Percentiles rank a stretch among this genome's conserved stretches.
phyloP scores from a whole-genome alignment of 2,329 filamentous ascomycete genomes.

The Verruconis gallopava region DNA sequence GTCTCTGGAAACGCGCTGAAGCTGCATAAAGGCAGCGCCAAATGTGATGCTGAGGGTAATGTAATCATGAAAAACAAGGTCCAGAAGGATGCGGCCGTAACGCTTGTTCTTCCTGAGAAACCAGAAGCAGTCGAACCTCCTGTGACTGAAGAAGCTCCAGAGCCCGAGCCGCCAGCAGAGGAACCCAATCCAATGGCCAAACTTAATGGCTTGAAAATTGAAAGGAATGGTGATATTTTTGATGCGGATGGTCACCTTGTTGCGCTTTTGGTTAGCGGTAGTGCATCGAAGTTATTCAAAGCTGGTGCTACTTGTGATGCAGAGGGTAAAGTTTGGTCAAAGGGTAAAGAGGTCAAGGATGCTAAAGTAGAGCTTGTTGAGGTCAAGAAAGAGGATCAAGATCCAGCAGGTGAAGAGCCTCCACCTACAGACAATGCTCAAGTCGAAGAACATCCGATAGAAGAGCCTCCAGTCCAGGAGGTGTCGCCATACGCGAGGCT shows the following conservation, averaged over 20 bases:
- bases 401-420: conserved; percentile 9
- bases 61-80: conserved; percentile 1
- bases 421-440: conserved; percentile 11
- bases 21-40: conserved; percentile 1
- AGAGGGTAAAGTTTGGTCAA: conserved; percentile 51
- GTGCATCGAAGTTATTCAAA: conserved; percentile 31
- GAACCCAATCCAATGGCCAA: conserved; percentile 29
- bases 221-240: conserved; percentile 36
- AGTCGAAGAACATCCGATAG: conserved; percentile 22
- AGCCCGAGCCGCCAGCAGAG: conserved; percentile 15
- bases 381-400: conserved; percentile 16
- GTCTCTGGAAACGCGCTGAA: conserved; percentile 1
- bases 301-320: conserved; percentile 53
- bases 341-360: conserved; percentile 33
- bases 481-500: conserved; percentile 38
- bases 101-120: conserved; percentile 34
- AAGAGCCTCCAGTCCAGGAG: conserved; percentile 20
- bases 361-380: neutral
- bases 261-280: conserved; percentile 33
- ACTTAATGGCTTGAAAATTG: conserved; percentile 37
- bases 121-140: conserved; percentile 22
- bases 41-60: conserved; percentile 6
- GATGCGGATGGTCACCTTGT: conserved; percentile 37
- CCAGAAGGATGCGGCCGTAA: conserved; percentile 13
- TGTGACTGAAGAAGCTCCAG: conserved; percentile 17